Percentiles rank a stretch among this genome's conserved stretches.
These are phyloP conservation scores for Ogataea trehaloabstinens DNA, from an alignment of 805 yeast species.

Conservation along the genomic window DNA sequence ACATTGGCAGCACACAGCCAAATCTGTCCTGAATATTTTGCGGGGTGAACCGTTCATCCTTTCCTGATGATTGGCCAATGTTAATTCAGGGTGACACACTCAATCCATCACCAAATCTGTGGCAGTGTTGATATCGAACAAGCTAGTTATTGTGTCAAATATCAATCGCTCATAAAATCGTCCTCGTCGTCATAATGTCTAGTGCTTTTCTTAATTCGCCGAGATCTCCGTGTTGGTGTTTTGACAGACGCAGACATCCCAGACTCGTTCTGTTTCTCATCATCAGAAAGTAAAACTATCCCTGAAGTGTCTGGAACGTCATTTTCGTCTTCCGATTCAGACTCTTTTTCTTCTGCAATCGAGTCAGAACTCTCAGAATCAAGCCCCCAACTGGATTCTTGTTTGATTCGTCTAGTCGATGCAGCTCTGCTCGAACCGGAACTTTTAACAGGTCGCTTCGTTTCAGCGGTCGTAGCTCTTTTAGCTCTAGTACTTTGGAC, in stretches of 20 bases:
- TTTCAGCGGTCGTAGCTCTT: not conserved
- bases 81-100: too few species aligned
- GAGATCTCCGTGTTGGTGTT: constrained; percentile 1
- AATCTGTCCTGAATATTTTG: too few species aligned
- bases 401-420: too few species aligned
- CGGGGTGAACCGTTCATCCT: too few species aligned
- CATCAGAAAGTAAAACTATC: constrained; percentile 15
- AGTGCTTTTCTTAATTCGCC: too few species aligned
- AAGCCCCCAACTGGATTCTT: constrained; percentile 1
- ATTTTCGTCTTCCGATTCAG: constrained; percentile 1
- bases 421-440: too few species aligned
- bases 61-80: too few species aligned
- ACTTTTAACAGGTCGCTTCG: too few species aligned
- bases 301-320: constrained; percentile 17
- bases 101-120: too few species aligned
- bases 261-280: constrained; percentile 3
- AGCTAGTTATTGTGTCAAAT: too few species aligned
- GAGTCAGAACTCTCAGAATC: constrained; percentile 1
- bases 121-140: too few species aligned
- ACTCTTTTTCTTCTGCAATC: constrained; percentile 1
- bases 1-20: not conserved
- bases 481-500: not conserved
- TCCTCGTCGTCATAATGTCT: not conserved
- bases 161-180: constrained; percentile 1
- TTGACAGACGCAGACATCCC: constrained; percentile 7